Conservation (phyloP, 371 early-diverging fungal species). For the Batkoa obscura region DNA sequence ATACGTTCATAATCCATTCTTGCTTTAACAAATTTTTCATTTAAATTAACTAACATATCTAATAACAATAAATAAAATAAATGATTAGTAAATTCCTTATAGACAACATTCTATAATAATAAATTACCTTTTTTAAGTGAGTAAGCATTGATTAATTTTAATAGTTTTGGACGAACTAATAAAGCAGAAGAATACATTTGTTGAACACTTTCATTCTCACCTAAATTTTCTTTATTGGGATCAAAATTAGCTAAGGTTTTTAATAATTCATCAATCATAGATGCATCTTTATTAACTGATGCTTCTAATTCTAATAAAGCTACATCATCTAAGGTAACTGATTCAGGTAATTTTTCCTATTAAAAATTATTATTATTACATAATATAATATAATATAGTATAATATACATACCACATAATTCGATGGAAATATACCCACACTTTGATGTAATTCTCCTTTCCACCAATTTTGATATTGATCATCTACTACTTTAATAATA, state of each 20-base stretch:
- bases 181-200: conserved; percentile 48
- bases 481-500: conserved; percentile 59
- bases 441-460: conserved; percentile 53
- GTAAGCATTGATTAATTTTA: conserved; percentile 56
- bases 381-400: background rate
- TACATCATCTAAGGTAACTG: conserved; percentile 28
- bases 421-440: conserved; percentile 71
- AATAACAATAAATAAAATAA: too few species aligned
- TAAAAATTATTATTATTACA: background rate
- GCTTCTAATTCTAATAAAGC: conserved; percentile 44
- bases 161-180: conserved; percentile 52
- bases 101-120: background rate
- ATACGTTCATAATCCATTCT: background rate
- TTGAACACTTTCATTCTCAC: conserved; percentile 75
- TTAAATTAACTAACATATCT: conserved; percentile 3
- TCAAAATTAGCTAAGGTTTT: conserved; percentile 51
- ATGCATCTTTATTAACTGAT: conserved; percentile 45
- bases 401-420: conserved; percentile 44
- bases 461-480: conserved; percentile 83
- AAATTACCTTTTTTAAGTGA: conserved; percentile 49
- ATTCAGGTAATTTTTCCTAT: conserved; percentile 32
- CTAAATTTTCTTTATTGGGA: conserved; percentile 58
- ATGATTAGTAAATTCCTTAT: background rate
- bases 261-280: conserved; percentile 58
- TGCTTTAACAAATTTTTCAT: conserved; percentile 4